Evolutionary conservation across 2,329 filamentous ascomycete genomes (phyloP), one percentile per base, ranked within the genome.

Genomic region (Orbilia blumenaviensis): DNA sequence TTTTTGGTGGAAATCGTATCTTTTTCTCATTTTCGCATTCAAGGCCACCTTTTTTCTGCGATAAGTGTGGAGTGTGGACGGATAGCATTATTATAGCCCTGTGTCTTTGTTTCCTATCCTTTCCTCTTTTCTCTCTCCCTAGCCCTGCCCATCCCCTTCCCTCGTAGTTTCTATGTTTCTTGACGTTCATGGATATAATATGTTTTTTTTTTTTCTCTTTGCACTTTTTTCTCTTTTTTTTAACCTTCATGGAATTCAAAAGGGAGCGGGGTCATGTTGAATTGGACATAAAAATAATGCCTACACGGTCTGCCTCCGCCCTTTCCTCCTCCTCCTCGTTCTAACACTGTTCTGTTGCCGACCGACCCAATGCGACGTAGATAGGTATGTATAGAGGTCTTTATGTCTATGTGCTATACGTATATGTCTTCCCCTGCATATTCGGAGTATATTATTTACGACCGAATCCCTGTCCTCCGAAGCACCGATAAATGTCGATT

Each of bases 61-160:
- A n/a, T 38, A 42, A 32, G n/a, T 14, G 46, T 61, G 48, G 58
- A 66, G 42, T 58, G 46, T 66, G 69, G 18, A 46, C 38, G 41
- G 54, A 67, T 46, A 63, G 62, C 69, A 74, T 74, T 64, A 74
- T 74, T 64, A 74, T 74, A 74, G 69, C 69, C 50, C 42, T 29
- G 42, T 46, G 34, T 48, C 32, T 58, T 38, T 38, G 34, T 16
- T 21, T 46, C 3, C 42, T 46, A 46, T 46, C 42, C 18, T 14
- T 4, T 23, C 23, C 21, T 46, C 29, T 10, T 10, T 34, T 10
- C 29, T 5, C 5, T 34, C 10, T 34, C 29, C 29, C 29, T 54
- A 60, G 48, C 18, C 27, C 8, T 42, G 12, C 48, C n/a, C 12
- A 23, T 41, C n/a, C 29, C 14, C 25, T 23, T 54, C 23, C 7